Conservation (phyloP, 2,329 filamentous ascomycete genomes). For the Epichloe typhina region DNA sequence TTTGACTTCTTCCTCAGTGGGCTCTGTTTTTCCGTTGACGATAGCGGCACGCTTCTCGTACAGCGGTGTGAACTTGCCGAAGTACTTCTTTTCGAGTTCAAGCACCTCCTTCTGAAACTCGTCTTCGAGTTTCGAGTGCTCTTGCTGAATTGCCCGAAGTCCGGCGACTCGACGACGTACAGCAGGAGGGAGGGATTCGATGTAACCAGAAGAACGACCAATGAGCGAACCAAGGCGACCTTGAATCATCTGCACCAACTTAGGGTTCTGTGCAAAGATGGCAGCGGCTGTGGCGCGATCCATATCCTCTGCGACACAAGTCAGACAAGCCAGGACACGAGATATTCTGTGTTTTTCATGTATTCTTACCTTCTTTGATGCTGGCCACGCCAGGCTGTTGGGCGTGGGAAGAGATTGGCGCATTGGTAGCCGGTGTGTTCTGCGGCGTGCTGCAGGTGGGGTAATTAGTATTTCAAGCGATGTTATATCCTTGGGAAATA, state of each 20-base stretch:
- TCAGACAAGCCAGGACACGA: neutral
- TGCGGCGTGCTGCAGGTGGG: slow-evolving; percentile 70
- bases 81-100: slow-evolving; percentile 98
- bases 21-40: slow-evolving; percentile 76
- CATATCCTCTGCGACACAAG: slow-evolving; percentile 57
- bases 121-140: slow-evolving; percentile 95
- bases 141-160: slow-evolving; percentile 95
- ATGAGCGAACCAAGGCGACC: slow-evolving; percentile 88
- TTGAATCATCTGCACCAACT: slow-evolving; percentile 94
- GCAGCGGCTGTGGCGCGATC: slow-evolving; percentile 78
- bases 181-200: slow-evolving; percentile 81
- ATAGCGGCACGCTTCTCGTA: slow-evolving; percentile 93
- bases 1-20: slow-evolving; percentile 74
- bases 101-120: slow-evolving; percentile 98
- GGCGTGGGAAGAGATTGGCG: slow-evolving; percentile 93
- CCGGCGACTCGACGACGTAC: slow-evolving; percentile 91
- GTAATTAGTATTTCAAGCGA: slow-evolving; percentile 22
- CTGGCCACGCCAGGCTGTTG: slow-evolving; percentile 88
- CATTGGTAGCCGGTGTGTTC: slow-evolving; percentile 91
- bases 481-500: slow-evolving; percentile 7
- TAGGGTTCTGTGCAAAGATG: slow-evolving; percentile 90
- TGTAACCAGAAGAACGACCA: slow-evolving; percentile 90
- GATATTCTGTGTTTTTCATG: neutral
- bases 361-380: slow-evolving; percentile 84
- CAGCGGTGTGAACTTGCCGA: slow-evolving; percentile 93